Evolutionary conservation across 2,329 filamentous ascomycete genomes (phyloP), one percentile per base, ranked within the genome.

Genomic region (Neoarthrinium moseri): DNA sequence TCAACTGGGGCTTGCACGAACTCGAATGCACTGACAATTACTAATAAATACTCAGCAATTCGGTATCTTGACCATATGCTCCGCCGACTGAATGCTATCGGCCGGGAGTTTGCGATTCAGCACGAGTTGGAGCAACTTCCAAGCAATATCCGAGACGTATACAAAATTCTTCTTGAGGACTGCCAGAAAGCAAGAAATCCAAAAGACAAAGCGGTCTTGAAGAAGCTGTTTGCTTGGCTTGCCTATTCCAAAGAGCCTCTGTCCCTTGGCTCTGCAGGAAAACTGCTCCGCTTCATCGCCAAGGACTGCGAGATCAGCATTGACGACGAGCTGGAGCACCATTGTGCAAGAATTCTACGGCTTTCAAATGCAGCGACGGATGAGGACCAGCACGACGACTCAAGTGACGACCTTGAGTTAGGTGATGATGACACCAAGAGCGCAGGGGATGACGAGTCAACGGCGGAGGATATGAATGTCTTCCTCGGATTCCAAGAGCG

Each of bases 401-500:
- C 29, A 6, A 42, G 39, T 26, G 39, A 42, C 18, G 6, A n/a
- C n/a, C n/a, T n/a, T n/a, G n/a, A n/a, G n/a, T n/a, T 32, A 17
- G 42, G 48, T 12, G 23, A 44, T 23, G 32, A 40, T 29, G 38
- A 39, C 20, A 39, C 35, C 4, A 23, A 45, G 18, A 23, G 38
- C 5, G 32, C 29, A 4, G 29, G 40, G 13, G 33, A 39, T 26
- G 29, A 41, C 10, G 29, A 42, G 17, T 21, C 18, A 17, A 18
- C 20, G 27, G 27, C 18, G 23, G 46, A 49, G n/a, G 46, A 43
- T 21, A 15, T 39, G 18, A 30, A 40, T 10, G 40, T 39, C 18
- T 29, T 43, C 6, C 43, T 51, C 7, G 43, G 46, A 12, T 51
- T 51, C 39, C 46, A 51, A 22, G 48, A 51, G 23, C 42, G 45